Percentiles rank a stretch among this genome's conserved stretches.
Conservation (phyloP, 192 early-diverging fungal species). For the Coemansia sp. region DNA sequence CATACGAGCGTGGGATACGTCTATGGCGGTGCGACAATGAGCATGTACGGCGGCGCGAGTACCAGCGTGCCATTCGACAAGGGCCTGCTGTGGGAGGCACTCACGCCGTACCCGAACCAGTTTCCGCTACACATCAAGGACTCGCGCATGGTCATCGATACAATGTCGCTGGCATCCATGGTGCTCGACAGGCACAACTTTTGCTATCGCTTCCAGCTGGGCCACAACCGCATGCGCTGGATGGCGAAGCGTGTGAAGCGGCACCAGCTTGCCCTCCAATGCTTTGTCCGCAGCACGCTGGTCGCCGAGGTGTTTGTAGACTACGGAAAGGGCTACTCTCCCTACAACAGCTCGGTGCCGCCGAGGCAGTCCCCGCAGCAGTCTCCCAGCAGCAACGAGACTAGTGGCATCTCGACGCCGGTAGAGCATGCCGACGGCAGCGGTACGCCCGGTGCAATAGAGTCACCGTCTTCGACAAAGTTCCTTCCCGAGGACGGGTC, state of each 20-base stretch:
- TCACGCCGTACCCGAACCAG: conserved; percentile 44
- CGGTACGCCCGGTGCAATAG: background rate
- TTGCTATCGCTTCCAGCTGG: conserved; percentile 48
- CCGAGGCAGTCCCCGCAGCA: background rate
- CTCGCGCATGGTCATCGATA: conserved; percentile 33
- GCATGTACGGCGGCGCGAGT: conserved; percentile 6
- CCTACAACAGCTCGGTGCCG: conserved; percentile 13
- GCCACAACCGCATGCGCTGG: conserved; percentile 39
- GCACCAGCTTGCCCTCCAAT: conserved; percentile 39
- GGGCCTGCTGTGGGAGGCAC: conserved; percentile 41
- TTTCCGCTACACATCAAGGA: conserved; percentile 48
- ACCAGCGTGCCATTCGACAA: conserved; percentile 15
- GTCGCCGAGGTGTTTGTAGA: conserved; percentile 47
- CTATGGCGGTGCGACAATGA: conserved; percentile 18
- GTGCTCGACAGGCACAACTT: conserved; percentile 46
- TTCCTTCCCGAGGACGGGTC: conserved; percentile 28
- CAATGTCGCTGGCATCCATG: conserved; percentile 34
- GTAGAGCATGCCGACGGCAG: conserved; percentile 4
- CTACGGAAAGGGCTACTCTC: conserved; percentile 44
- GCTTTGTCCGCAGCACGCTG: conserved; percentile 31
- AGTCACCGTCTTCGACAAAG: background rate
- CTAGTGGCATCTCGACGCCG: conserved; percentile 24
- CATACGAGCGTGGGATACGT: conserved; percentile 23
- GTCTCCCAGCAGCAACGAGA: conserved; percentile 1
- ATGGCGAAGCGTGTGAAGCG: conserved; percentile 27